Evolutionary conservation across 768 basidiomycete species (phyloP).

Genomic region (Cyathus striatus): DNA sequence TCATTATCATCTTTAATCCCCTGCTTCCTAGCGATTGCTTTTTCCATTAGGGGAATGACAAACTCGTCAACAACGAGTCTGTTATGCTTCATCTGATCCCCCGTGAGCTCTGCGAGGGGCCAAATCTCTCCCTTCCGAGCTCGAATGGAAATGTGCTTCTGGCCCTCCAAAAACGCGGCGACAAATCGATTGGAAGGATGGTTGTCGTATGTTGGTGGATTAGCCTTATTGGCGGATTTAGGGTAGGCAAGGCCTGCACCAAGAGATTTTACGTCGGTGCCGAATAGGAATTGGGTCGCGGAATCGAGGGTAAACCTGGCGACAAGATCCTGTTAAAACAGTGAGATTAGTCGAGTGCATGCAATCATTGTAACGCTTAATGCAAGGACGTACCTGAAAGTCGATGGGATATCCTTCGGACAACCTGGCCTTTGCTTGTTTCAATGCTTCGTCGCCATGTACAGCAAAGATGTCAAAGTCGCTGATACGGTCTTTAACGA

Average conservation of each 20-base stretch:
- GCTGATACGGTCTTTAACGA: no score
- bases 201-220: constrained; percentile 10
- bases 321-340: constrained; percentile 28
- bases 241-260: no score
- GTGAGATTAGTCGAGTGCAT: background rate
- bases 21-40: constrained; percentile 7
- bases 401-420: constrained; percentile 37
- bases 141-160: constrained; percentile 1
- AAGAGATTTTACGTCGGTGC: no score
- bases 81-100: constrained; percentile 7
- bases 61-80: no score
- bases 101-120: constrained; percentile 22
- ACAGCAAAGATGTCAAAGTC: constrained; percentile 59
- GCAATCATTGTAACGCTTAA: background rate
- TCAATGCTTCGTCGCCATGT: constrained; percentile 42
- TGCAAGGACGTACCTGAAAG: constrained; percentile 23
- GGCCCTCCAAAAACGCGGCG: no score
- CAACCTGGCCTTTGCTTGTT: constrained; percentile 37
- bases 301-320: constrained; percentile 58
- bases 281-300: no score
- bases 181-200: constrained; percentile 11
- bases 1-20: constrained; percentile 42
- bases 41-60: constrained; percentile 9
- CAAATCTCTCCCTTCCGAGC: constrained; percentile 20
- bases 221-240: constrained; percentile 6